Conservation (phyloP, 768 basidiomycete species). For the Rhodosporidiobolus odoratus region DNA sequence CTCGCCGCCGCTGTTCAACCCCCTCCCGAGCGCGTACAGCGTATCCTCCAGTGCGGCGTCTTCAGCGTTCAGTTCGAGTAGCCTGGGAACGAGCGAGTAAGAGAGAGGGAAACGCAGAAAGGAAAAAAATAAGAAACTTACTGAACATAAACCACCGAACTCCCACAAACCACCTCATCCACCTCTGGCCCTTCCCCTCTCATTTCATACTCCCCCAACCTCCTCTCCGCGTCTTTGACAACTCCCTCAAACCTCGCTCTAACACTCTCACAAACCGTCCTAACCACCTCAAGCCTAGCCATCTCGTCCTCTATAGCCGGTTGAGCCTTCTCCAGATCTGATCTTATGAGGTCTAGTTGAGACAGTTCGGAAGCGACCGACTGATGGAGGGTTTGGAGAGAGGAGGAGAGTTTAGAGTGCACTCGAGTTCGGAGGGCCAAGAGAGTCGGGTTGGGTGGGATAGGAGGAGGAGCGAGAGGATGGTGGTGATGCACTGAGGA, state of each 20-base stretch:
- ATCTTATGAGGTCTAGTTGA: conserved; percentile 66
- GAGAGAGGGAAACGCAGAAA: no score
- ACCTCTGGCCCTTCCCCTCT: conserved; percentile 81
- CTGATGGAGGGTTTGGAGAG: conserved; percentile 54
- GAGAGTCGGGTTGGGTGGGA: conserved; percentile 84
- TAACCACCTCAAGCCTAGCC: conserved; percentile 85
- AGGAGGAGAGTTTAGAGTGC: conserved; percentile 65
- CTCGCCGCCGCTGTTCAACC: conserved; percentile 60
- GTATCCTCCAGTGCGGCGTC: conserved; percentile 98
- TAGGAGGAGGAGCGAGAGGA: conserved; percentile 55
- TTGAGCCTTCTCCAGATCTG: conserved; percentile 79
- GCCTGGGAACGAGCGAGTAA: no score
- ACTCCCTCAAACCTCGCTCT: conserved; percentile 61
- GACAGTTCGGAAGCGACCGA: conserved; percentile 53
- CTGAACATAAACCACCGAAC: conserved; percentile 96
- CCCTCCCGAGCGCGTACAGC: conserved; percentile 90
- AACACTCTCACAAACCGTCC: conserved; percentile 79
- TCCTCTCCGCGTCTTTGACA: conserved; percentile 64
- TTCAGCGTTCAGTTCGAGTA: conserved; percentile 96
- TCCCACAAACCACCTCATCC: conserved; percentile 93
- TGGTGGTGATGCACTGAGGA: neutral
- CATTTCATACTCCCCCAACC: conserved; percentile 67
- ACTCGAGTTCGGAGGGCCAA: conserved; percentile 71
- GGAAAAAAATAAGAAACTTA: conserved; percentile 49
- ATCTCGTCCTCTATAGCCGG: conserved; percentile 96